Evolutionary conservation across 1,139 yeast species (phyloP).

Genomic region (Yamadazyma jaroonii): DNA sequence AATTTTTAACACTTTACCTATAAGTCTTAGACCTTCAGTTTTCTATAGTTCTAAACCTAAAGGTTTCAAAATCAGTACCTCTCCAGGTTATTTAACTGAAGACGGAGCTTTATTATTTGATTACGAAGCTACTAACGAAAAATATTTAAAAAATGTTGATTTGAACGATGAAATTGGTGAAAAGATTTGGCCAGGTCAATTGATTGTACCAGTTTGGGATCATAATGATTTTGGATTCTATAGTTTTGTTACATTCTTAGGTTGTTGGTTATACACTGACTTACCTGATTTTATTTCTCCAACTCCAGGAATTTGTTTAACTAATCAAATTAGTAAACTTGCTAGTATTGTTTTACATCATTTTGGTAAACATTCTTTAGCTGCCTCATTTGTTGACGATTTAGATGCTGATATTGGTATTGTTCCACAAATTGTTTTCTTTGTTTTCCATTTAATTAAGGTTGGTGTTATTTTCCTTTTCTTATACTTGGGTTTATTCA

Average conservation of each 20-base stretch:
- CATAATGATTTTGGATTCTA: constrained; percentile 49
- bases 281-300: constrained; percentile 86
- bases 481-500: constrained; percentile 68
- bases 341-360: constrained; percentile 31
- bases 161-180: constrained; percentile 50
- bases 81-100: constrained; percentile 83
- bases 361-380: constrained; percentile 32
- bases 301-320: constrained; percentile 85
- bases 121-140: constrained; percentile 48
- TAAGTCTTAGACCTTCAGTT: constrained; percentile 75
- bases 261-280: constrained; percentile 86
- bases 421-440: constrained; percentile 65
- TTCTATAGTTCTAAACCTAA: constrained; percentile 65
- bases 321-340: constrained; percentile 48
- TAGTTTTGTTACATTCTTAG: constrained; percentile 43
- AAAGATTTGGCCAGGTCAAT: constrained; percentile 85
- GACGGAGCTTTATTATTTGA: constrained; percentile 78
- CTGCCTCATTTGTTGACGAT: constrained; percentile 48
- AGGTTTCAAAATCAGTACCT: constrained; percentile 64
- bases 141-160: constrained; percentile 44
- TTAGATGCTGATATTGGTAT: constrained; percentile 36
- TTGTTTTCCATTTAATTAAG: constrained; percentile 68
- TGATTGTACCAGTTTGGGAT: constrained; percentile 80
- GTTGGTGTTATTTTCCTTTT: constrained; percentile 52
- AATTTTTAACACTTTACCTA: constrained; percentile 66